phyloP scores from a whole-genome alignment of 1,139 yeast genomes.

The Candida gigantensis region DNA sequence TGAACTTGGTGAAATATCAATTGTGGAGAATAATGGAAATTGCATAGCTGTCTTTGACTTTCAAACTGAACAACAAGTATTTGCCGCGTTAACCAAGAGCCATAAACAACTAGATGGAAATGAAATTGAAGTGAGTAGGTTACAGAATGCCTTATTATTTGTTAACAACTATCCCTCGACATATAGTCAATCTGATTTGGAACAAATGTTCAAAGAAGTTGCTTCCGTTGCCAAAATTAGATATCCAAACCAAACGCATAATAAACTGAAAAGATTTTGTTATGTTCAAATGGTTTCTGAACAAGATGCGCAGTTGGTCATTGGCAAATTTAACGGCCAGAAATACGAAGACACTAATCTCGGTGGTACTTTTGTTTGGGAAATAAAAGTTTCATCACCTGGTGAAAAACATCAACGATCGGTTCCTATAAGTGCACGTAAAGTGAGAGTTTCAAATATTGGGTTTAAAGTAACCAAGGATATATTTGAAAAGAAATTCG shows the following conservation, averaged over 20 bases:
- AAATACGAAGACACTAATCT: constrained; percentile 22
- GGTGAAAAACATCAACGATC: constrained; percentile 13
- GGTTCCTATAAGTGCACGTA: constrained; percentile 20
- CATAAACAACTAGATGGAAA: constrained; percentile 45
- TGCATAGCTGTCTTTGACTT: constrained; percentile 58
- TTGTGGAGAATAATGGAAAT: constrained; percentile 21
- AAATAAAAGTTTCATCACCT: constrained; percentile 56
- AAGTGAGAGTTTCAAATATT: constrained; percentile 66
- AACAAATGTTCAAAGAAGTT: constrained; percentile 38
- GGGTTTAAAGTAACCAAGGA: constrained; percentile 51
- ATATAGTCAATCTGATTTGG: constrained; percentile 42
- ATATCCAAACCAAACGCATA: constrained; percentile 63
- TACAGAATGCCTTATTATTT: constrained; percentile 56
- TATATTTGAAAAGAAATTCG: constrained; percentile 27
- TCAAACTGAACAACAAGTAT: constrained; percentile 45
- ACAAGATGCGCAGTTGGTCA: constrained; percentile 51
- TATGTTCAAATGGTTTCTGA: constrained; percentile 60
- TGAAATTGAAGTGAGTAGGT: constrained; percentile 48
- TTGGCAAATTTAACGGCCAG: constrained; percentile 41
- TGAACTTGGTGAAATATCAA: constrained; percentile 31
- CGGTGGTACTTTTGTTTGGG: constrained; percentile 32
- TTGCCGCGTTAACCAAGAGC: constrained; percentile 63
- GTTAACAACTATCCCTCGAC: constrained; percentile 74
- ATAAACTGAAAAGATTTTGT: constrained; percentile 68
- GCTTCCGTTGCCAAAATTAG: constrained; percentile 59